Base-by-base conservation (phyloP, 208 protist species). In the Borovskyia barvae region DNA sequence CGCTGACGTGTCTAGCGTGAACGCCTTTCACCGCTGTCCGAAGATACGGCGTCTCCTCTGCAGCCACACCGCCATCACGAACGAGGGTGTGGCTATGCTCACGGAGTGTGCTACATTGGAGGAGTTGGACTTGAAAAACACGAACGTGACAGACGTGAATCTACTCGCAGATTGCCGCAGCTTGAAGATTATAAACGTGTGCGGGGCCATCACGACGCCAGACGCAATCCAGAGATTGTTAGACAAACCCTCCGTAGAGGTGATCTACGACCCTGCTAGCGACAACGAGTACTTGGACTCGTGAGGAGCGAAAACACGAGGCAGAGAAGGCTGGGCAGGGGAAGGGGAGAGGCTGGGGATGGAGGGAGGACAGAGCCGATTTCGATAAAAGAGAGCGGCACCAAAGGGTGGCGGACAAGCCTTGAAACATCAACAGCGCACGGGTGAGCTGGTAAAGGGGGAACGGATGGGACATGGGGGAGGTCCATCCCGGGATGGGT, bases 41-140 rank as follows among this genome's bases (percentile, higher is more conserved):
- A 67, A 75, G 28, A 90, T 93, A 25, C 69, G 69, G 8, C 86
- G 82, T 42, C 82, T 90, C 39, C 80, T 90, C 39, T 88, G 86
- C 52, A 69, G 74, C 9, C 51, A 67, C 22, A 88, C 82, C 32
- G 67, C 71, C 11, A 74, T 93, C n/a, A 87, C 70, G 19, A 75
- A 87, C 53, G 80, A 86, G n/a, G 82, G 86, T 24, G 77, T 90
- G 33, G 72, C 68, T 7, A 46, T 73, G 39, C 75, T 93, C 17
- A 71, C 60, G 19, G 74, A 76, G 42, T 90, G 86, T 24, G 22
- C 55, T 3, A 66, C 75, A 24, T 66, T 93, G 24, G 86, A 93
- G 58, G 86, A 93, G 53, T 66, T 93, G 29, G 86, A 89, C 45
- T 40, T 93, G 8, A 84, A 87, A 60, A 55, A 85, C 55, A 93